These are phyloP conservation scores for Veloboletus limbatus DNA, from an alignment of 1,284 basidiomycete species.

Conservation along the genomic window DNA sequence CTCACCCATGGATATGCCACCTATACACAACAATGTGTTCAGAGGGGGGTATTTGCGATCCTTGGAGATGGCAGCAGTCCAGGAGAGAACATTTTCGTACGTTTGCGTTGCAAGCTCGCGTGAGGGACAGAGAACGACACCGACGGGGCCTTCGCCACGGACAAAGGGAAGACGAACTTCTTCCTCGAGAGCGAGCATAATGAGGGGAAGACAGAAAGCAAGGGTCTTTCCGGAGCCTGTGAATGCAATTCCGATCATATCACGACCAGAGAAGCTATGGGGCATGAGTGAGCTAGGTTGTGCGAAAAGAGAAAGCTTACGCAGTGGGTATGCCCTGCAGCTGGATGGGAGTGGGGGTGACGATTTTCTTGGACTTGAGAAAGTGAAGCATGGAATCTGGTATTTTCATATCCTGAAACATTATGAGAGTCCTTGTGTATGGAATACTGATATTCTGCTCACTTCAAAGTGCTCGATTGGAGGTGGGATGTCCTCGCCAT, in stretches of 20 bases:
- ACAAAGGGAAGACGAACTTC: slow-evolving; percentile 88
- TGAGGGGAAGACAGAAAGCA: slow-evolving; percentile 89
- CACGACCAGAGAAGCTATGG: slow-evolving; percentile 79
- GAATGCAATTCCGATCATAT: slow-evolving; percentile 95
- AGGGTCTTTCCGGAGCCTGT: slow-evolving; percentile 93
- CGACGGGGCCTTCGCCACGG: slow-evolving; percentile 93
- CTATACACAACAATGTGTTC: slow-evolving; percentile 90
- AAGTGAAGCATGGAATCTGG: slow-evolving; percentile 81
- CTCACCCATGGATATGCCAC: slow-evolving; percentile 97
- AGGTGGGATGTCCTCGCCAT: slow-evolving; percentile 91
- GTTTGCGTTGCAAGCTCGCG: slow-evolving; percentile 94
- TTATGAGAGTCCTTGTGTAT: slow-evolving; percentile 14
- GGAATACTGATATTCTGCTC: slow-evolving; percentile 26
- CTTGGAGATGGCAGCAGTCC: slow-evolving; percentile 81
- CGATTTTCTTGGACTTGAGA: slow-evolving; percentile 83
- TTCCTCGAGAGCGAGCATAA: slow-evolving; percentile 94
- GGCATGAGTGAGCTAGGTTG: slow-evolving; percentile 5
- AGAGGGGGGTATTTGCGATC: slow-evolving; percentile 82
- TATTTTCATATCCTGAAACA: slow-evolving; percentile 91
- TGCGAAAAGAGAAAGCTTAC: slow-evolving; percentile 43
- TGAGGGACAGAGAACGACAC: slow-evolving; percentile 93
- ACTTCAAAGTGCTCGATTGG: slow-evolving; percentile 90
- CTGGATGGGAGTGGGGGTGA: slow-evolving; percentile 92
- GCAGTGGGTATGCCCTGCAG: slow-evolving; percentile 95
- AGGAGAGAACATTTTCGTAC: slow-evolving; percentile 87